These are phyloP conservation scores for Chondrostereum purpureum DNA, from an alignment of 1,284 basidiomycete genomes.

Conservation along the genomic window DNA sequence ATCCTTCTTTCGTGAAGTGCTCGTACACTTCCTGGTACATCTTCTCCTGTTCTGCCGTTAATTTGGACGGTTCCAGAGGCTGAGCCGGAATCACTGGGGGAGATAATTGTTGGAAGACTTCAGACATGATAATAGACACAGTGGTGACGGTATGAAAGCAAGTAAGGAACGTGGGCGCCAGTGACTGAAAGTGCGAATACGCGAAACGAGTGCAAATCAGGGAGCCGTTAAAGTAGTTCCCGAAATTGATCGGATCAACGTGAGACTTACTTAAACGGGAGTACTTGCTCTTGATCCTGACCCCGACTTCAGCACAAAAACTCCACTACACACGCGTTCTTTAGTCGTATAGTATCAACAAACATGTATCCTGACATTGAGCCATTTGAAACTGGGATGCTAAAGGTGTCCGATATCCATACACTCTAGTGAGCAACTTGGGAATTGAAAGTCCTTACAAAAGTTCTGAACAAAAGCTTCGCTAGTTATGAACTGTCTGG, in stretches of 20 bases:
- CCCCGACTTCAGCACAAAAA: no score
- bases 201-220: no score
- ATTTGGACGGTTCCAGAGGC: conserved; percentile 18
- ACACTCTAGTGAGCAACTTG: conserved; percentile 59
- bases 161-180: conserved; percentile 1
- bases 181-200: no score
- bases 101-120: background rate
- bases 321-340: no score
- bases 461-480: background rate
- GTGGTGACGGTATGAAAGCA: no score
- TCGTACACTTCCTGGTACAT: conserved; percentile 50
- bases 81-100: background rate
- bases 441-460: background rate
- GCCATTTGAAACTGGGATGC: conserved; percentile 58
- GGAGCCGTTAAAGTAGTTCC: no score
- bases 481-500: conserved; percentile 76
- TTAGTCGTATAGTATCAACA: no score
- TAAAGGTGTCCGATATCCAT: conserved; percentile 74
- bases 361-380: conserved; percentile 57
- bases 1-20: conserved; percentile 50
- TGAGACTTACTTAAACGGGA: no score
- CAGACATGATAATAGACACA: background rate
- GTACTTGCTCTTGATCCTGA: no score
- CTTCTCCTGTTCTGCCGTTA: conserved; percentile 42
- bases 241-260: no score